Percentiles rank a stretch among this genome's conserved stretches.
These are phyloP conservation scores for Biscutella laevigata DNA, from an alignment of 441 rosid species.

Conservation along the genomic window DNA sequence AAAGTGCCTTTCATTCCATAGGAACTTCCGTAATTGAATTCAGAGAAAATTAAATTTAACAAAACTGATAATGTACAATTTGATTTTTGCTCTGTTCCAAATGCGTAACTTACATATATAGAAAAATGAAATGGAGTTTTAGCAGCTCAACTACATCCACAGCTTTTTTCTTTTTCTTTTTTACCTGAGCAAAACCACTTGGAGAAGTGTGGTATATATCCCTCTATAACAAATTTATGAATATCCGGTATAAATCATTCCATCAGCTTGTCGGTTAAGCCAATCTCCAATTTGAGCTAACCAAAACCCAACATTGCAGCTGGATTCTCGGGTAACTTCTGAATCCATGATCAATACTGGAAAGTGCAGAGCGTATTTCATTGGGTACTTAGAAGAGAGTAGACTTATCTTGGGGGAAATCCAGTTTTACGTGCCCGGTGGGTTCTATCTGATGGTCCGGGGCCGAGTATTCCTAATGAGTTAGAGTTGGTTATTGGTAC, in stretches of 20 bases:
- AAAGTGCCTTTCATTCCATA: background rate
- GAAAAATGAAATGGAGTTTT: constrained; percentile 31
- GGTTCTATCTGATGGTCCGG: constrained; percentile 82
- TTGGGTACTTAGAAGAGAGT: constrained; percentile 15
- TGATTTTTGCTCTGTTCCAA: constrained; percentile 13
- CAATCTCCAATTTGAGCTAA: constrained; percentile 8
- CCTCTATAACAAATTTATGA: constrained; percentile 25
- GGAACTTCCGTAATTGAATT: background rate
- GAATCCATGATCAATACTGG: no score
- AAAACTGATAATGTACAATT: constrained; percentile 27
- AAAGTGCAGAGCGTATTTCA: background rate
- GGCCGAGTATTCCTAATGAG: constrained; percentile 90
- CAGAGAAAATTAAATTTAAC: constrained; percentile 17
- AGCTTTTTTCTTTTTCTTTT: constrained; percentile 11
- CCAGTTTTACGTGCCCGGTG: constrained; percentile 53
- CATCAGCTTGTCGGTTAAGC: constrained; percentile 1
- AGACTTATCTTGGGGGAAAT: constrained; percentile 47
- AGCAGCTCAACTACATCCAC: constrained; percentile 29
- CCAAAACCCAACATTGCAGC: constrained; percentile 15
- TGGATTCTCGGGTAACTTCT: background rate
- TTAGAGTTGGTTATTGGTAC: constrained; percentile 50
- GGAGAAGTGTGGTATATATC: constrained; percentile 16
- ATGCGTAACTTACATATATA: constrained; percentile 40
- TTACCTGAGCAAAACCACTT: constrained; percentile 31
- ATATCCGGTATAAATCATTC: constrained; percentile 18